These are phyloP conservation scores for Magnaporthiopsis poae DNA, from an alignment of 2,329 filamentous ascomycete genomes.

Conservation along the genomic window DNA sequence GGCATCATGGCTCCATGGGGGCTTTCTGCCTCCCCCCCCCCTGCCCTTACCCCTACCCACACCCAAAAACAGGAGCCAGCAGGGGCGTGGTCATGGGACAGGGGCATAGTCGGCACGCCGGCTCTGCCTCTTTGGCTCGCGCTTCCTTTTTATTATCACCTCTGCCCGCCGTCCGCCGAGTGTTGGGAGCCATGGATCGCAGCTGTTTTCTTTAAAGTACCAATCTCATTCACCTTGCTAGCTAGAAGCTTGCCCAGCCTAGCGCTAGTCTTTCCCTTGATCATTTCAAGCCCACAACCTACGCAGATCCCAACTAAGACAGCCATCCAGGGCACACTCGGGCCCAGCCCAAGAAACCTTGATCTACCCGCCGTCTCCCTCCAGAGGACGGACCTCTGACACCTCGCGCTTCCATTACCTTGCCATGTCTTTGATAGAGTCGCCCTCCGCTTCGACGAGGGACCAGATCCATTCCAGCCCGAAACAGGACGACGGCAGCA, in stretches of 20 bases:
- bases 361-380: not conserved
- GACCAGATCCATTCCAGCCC: not conserved
- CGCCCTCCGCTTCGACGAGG: not conserved
- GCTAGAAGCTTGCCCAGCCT: not conserved
- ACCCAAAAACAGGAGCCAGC: not conserved
- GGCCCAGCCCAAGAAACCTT: not conserved
- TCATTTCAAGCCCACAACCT: not conserved
- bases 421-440: conserved; percentile 1
- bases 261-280: not conserved
- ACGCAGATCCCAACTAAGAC: conserved; percentile 1
- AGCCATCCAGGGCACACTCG: not conserved
- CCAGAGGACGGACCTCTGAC: not conserved
- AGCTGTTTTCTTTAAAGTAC: not conserved
- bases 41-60: not conserved
- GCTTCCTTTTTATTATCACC: conserved; percentile 1
- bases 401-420: not conserved
- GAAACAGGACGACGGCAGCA: not conserved
- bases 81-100: not conserved
- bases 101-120: not conserved
- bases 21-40: not conserved
- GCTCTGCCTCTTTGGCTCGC: not conserved
- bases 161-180: not conserved
- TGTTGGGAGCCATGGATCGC: not conserved
- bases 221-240: not conserved
- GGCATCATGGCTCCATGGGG: not conserved